Evolutionary conservation across 176 grass and related monocot genomes (phyloP), one percentile per base, ranked within the genome.

Genomic region (Oryza rufipogon): DNA sequence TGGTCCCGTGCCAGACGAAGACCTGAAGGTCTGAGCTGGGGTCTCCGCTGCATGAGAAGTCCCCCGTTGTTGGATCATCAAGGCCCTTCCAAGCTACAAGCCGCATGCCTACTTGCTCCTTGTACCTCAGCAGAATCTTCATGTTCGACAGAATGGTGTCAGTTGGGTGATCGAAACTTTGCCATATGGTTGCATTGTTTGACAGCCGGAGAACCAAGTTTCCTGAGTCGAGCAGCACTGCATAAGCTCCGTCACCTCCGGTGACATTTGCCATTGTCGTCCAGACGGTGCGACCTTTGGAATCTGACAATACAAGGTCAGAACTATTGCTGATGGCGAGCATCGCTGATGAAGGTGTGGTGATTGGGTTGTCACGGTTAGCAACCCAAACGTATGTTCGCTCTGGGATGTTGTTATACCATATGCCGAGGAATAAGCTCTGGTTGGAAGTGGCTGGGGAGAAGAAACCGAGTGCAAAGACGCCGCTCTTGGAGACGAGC

Each of bases 391-490:
- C 63, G 0, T 70, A 1, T 1, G 86, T 84, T 28, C 30, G 70
- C 3, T 28, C 36, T 0, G 80, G 17, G 32, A 88, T 83, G 70
- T 26, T 76, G 36, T 86, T 25, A 80, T 86, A 91, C 86, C 91
- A 87, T 20, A 90, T 76, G 1, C 77, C 87, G 17, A 85, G 19
- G 47, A 85, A 92, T 11, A 87, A 11, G 54, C 70, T 68, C 9
- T 6, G 0, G 8, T 8, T 74, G 12, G 84, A 81, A 45, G 16
- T 69, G 0, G 17, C 11, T 0, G 73, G 72, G 3, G 87, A 79
- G 87, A 90, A 87, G 68, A 90, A 93, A 36, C 88, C 85, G 0
- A 90, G 74, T 4, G 49, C 85, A 34, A 92, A 90, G 77, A 32
- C 42, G 1, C 85, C 68, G 10, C 52, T 23, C 0, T 82, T 22